Conservation (phyloP, 441 rosid genomes). For the Gossypium armourianum region DNA sequence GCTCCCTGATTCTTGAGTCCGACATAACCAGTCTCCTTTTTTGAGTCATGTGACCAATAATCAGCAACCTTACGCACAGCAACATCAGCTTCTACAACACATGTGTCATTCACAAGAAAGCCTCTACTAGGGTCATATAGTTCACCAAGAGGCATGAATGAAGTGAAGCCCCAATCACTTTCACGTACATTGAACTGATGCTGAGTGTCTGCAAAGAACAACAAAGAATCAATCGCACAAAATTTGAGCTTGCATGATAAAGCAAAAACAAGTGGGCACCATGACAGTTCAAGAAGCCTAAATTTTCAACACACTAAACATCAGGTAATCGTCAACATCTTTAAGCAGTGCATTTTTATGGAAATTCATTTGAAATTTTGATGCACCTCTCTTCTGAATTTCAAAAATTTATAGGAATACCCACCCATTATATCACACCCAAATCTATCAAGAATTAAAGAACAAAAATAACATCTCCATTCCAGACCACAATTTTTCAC, state of each 20-base stretch:
- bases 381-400: not conserved
- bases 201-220: conserved; percentile 43
- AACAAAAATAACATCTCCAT: not conserved
- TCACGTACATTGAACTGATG: conserved; percentile 62
- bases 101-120: conserved; percentile 51
- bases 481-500: not conserved
- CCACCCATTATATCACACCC: not conserved
- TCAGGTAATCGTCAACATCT: not conserved
- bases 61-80: conserved; percentile 56
- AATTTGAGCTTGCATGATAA: not conserved
- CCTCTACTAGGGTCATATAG: conserved; percentile 60
- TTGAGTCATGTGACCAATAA: conserved; percentile 61
- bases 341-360: not conserved
- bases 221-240: not conserved
- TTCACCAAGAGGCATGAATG: conserved; percentile 67
- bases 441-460: not conserved
- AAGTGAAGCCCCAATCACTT: conserved; percentile 68
- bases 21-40: conserved; percentile 66
- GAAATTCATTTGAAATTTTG: not conserved
- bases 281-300: not conserved
- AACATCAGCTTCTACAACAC: conserved; percentile 57
- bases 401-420: not conserved
- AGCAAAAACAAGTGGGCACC: not conserved
- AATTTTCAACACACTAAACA: not conserved
- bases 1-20: conserved; percentile 78